Conservation (phyloP, 2,329 filamentous ascomycete species). For the Hypocrella siamensis region DNA sequence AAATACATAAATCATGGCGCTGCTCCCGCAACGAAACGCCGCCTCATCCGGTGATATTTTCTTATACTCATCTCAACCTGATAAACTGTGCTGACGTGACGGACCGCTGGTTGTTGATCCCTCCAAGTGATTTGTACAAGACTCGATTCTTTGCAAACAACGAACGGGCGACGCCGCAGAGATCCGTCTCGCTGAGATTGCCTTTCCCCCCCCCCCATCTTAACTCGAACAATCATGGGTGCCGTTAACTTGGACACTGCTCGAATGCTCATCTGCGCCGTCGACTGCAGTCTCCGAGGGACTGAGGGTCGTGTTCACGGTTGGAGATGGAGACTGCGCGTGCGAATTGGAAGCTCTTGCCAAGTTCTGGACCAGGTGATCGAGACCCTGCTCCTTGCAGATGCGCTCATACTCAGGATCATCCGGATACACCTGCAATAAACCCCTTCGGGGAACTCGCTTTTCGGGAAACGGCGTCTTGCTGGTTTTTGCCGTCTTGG, state of each 20-base stretch:
- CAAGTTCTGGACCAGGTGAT: constrained; percentile 32
- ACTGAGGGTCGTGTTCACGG: constrained; percentile 17
- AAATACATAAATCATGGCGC: too few relatives aligned
- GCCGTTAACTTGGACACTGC: constrained; percentile 14
- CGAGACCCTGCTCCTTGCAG: constrained; percentile 41
- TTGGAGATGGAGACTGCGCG: constrained; percentile 30
- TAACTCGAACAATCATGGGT: too few relatives aligned
- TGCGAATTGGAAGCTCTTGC: constrained; percentile 28
- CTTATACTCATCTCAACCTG: too few relatives aligned
- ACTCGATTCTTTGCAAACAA: too few relatives aligned
- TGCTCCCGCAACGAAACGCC: too few relatives aligned
- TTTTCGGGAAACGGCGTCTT: constrained; percentile 37
- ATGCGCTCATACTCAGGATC: constrained; percentile 41
- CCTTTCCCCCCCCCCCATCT: too few relatives aligned
- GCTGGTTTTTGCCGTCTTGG: constrained; percentile 30
- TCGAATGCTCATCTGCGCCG: constrained; percentile 12
- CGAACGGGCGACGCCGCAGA: too few relatives aligned
- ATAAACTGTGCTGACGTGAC: too few relatives aligned
- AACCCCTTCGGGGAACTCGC: constrained; percentile 37
- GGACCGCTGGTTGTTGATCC: too few relatives aligned
- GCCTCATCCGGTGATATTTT: too few relatives aligned
- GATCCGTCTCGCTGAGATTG: too few relatives aligned
- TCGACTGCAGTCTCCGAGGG: constrained; percentile 13
- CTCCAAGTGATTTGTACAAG: too few relatives aligned
- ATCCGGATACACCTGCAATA: constrained; percentile 34